Evolutionary conservation across 805 yeast genomes (phyloP), one percentile per base, ranked within the genome.

Genomic region (Pichia rugopelliculosa): DNA sequence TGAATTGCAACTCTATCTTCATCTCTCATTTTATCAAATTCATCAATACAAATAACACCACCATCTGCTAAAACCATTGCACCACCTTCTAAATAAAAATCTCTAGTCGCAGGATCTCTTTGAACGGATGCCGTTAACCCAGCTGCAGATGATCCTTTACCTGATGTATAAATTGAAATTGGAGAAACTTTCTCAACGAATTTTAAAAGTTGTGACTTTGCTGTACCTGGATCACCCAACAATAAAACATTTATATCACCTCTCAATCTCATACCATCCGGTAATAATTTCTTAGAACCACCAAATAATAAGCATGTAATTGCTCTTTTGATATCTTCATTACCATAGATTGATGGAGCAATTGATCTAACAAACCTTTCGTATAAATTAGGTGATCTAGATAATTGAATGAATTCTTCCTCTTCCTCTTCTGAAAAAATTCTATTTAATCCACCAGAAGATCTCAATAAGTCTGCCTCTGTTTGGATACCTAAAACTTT

Each of bases 61-160:
- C 98, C 98, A 69, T 93, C 99, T 0, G 99, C 99, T 44, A 93
- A 72, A n/a, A 93, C 99, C 97, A 93, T 90, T 9, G 99, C 99
- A 68, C 99, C 99, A 51, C 99, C 99, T 75, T 93, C 99, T 46
- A 93, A 72, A 64, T 87, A 91, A 65, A 91, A 93, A 58, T 93
- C 99, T 53, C 96, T 73, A 0, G 96, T 86, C 22, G 74, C 72
- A 1, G 87, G 75, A 64, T 93, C 98, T 64, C 96, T 77, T 69
- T 91, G 99, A 18, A 93, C 98, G 17, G 96, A 84, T 0, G 99
- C 99, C 2, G 99, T 93, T 67, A 93, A 76, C 80, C 99, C 99
- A 2, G 98, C 99, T 2, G 99, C 99, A 11, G 98, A 91, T 0
- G 99, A 91, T 60, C 99, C 99, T 62, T 93, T 93, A 71, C 99